phyloP scores from a whole-genome alignment of 2,329 filamentous ascomycete species.

The Ophiostoma tasmaniense region DNA sequence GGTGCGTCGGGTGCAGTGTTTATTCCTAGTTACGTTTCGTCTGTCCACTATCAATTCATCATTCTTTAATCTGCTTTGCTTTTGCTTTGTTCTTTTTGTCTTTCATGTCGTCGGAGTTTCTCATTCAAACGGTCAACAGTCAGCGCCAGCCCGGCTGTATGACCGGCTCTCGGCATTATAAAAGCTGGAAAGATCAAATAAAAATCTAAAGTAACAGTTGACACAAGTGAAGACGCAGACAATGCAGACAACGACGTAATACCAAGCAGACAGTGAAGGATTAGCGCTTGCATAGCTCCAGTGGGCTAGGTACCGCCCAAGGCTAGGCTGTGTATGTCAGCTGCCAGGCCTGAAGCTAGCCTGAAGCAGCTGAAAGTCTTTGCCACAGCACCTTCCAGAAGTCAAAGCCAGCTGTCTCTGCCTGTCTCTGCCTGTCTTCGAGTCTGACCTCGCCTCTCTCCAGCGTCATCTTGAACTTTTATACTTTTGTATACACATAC shows the following conservation, averaged over 20 bases:
- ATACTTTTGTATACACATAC: not conserved
- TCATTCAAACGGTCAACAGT: not conserved
- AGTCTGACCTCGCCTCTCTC: not conserved
- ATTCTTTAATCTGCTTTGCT: not conserved
- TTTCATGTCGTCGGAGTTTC: not conserved
- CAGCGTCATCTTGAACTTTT: not conserved
- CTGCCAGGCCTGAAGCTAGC: slow-evolving; percentile 2
- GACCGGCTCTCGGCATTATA: no score
- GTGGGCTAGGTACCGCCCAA: not conserved
- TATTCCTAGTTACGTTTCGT: not conserved
- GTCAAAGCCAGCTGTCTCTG: not conserved
- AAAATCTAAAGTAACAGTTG: no score
- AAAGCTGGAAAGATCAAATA: no score
- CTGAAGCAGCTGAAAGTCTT: not conserved
- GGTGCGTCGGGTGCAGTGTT: not conserved
- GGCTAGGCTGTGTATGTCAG: not conserved
- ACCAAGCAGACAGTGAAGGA: not conserved
- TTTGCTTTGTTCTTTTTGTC: not conserved
- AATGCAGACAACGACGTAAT: not conserved
- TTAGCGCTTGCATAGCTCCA: not conserved
- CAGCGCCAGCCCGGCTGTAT: no score
- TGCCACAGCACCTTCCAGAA: slow-evolving; percentile 3
- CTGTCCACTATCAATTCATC: not conserved
- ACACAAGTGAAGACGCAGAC: not conserved
- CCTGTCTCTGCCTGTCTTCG: not conserved